Conservation (phyloP, 1,139 yeast species). For the Blastobotrys aristatus region DNA sequence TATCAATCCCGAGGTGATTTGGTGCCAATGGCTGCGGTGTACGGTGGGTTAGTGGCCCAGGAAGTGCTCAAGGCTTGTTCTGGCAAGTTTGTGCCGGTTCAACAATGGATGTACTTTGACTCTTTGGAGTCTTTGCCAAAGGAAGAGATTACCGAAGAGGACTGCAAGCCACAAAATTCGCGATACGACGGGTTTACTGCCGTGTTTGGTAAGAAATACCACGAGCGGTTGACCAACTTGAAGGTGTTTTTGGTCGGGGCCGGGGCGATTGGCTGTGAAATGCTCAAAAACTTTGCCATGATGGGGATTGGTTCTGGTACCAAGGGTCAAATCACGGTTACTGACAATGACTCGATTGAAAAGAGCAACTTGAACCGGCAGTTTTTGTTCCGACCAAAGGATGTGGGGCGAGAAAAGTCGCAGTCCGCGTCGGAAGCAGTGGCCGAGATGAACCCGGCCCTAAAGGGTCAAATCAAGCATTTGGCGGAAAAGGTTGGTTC, state of each 20-base stretch:
- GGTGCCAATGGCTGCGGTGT: slow-evolving; percentile 84
- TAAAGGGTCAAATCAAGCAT: slow-evolving; percentile 70
- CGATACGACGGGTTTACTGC: slow-evolving; percentile 94
- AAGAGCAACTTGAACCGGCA: slow-evolving; percentile 95
- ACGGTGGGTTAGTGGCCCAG: slow-evolving; percentile 95
- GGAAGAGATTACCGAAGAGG: slow-evolving; percentile 56
- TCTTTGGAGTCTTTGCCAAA: slow-evolving; percentile 82
- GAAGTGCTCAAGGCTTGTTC: slow-evolving; percentile 94
- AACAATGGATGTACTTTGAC: slow-evolving; percentile 90
- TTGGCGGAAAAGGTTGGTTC: slow-evolving; percentile 85
- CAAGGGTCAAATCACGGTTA: slow-evolving; percentile 72
- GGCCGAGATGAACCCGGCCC: slow-evolving; percentile 75
- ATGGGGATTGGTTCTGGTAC: slow-evolving; percentile 94
- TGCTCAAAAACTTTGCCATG: slow-evolving; percentile 97
- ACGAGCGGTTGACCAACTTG: slow-evolving; percentile 65
- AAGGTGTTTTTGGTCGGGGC: slow-evolving; percentile 91
- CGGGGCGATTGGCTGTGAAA: slow-evolving; percentile 99
- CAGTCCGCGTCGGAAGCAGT: slow-evolving; percentile 89
- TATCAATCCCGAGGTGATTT: slow-evolving; percentile 89
- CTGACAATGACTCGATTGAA: slow-evolving; percentile 95
- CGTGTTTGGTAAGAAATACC: slow-evolving; percentile 79
- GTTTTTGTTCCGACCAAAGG: slow-evolving; percentile 87
- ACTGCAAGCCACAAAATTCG: slow-evolving; percentile 68
- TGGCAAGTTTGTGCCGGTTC: slow-evolving; percentile 86
- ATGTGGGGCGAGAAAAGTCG: slow-evolving; percentile 88